Percentiles rank a stretch among this genome's conserved stretches.
Evolutionary conservation across 352 stramenopile species (phyloP).

Genomic region (Lagenidium sp.): DNA sequence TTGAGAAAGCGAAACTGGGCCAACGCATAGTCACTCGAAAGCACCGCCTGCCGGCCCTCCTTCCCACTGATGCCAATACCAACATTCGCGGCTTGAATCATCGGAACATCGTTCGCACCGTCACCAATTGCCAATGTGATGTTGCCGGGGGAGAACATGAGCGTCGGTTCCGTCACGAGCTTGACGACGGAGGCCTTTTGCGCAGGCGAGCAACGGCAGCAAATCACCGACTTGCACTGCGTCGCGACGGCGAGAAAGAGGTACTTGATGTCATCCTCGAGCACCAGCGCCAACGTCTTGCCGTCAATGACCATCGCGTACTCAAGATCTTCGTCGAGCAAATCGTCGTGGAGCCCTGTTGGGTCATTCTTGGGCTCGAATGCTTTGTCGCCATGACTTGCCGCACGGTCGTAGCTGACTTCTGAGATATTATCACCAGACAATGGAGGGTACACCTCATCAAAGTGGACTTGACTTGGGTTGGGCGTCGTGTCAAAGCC

Average conservation of each 20-base stretch:
- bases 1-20: constrained; percentile 81
- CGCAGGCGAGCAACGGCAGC: constrained; percentile 73
- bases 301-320: constrained; percentile 89
- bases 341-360: constrained; percentile 22
- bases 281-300: constrained; percentile 69
- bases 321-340: constrained; percentile 68
- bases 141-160: constrained; percentile 85
- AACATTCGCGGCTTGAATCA: constrained; percentile 85
- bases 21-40: constrained; percentile 81
- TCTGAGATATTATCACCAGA: constrained; percentile 39
- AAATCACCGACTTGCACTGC: constrained; percentile 87
- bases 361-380: constrained; percentile 56
- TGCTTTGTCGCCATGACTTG: constrained; percentile 49
- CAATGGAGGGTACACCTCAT: constrained; percentile 60
- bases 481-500: constrained; percentile 20
- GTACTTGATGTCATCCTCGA: constrained; percentile 88
- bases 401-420: constrained; percentile 38
- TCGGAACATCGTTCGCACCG: constrained; percentile 81
- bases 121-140: constrained; percentile 83
- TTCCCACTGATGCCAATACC: constrained; percentile 83
- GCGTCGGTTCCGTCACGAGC: constrained; percentile 77
- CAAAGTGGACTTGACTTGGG: constrained; percentile 33
- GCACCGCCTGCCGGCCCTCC: constrained; percentile 75
- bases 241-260: constrained; percentile 81
- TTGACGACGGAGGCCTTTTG: constrained; percentile 85